phyloP scores from a whole-genome alignment of 2,329 filamentous ascomycete genomes.

The Aureobasidium sp. region DNA sequence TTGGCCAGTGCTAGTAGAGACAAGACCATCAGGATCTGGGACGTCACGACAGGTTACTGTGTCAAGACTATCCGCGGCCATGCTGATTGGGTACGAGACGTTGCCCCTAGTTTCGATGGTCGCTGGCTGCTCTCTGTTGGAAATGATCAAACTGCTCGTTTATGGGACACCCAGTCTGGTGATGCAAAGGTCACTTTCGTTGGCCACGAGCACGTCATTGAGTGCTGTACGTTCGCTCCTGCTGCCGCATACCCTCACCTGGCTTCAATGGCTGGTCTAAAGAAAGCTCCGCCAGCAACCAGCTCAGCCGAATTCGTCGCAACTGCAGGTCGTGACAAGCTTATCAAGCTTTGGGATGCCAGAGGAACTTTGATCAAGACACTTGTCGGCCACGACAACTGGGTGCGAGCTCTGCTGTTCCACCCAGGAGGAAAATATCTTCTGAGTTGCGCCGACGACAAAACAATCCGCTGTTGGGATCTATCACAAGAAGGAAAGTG shows the following conservation, averaged over 20 bases:
- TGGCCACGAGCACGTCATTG: constrained; percentile 78
- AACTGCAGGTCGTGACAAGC: constrained; percentile 83
- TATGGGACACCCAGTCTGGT: constrained; percentile 75
- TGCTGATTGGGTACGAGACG: constrained; percentile 83
- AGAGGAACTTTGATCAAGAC: constrained; percentile 80
- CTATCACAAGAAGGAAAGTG: constrained; percentile 82
- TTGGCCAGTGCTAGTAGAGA: constrained; percentile 82
- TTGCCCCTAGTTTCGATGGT: constrained; percentile 75
- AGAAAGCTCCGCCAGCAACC: constrained; percentile 66
- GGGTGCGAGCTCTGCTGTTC: constrained; percentile 79
- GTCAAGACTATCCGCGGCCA: constrained; percentile 85
- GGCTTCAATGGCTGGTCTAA: constrained; percentile 69
- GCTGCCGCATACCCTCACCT: constrained; percentile 70
- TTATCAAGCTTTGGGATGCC: constrained; percentile 81
- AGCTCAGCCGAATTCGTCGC: constrained; percentile 83
- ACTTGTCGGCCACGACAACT: constrained; percentile 84
- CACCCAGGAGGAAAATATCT: constrained; percentile 90
- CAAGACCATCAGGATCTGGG: constrained; percentile 81
- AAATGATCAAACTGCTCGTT: constrained; percentile 69
- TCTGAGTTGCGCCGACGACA: constrained; percentile 79
- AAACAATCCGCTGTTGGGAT: constrained; percentile 91
- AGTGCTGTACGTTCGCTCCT: constrained; percentile 83
- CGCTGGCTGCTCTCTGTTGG: constrained; percentile 75
- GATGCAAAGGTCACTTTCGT: constrained; percentile 74
- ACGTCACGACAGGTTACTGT: constrained; percentile 87